phyloP scores from a whole-genome alignment of 768 basidiomycete genomes.

The Trametes meyenii region DNA sequence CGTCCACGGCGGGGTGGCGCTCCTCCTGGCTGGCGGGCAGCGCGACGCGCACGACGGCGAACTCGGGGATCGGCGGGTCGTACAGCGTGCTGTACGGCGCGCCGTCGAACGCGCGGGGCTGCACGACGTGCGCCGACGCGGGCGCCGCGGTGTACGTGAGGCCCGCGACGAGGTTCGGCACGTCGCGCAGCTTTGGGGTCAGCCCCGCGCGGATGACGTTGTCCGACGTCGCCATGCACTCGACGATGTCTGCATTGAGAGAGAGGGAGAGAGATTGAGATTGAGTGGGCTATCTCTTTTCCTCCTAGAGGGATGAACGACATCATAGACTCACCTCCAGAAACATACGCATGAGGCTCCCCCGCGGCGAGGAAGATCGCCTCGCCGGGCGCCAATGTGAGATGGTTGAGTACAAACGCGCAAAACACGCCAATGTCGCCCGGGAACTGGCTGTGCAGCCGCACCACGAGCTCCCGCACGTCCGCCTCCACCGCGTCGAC shows the following conservation, averaged over 20 bases:
- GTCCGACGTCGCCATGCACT: constrained; percentile 99
- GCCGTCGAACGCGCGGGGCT: constrained; percentile 51
- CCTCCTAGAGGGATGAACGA: not conserved
- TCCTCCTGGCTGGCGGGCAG: constrained; percentile 51
- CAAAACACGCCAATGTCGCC: constrained; percentile 95
- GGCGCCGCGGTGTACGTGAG: constrained; percentile 82
- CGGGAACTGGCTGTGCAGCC: constrained; percentile 76
- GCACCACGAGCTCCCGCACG: constrained; percentile 63
- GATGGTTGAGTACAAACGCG: constrained; percentile 85
- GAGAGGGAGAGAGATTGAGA: not conserved
- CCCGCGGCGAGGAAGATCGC: constrained; percentile 96
- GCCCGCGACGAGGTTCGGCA: constrained; percentile 84
- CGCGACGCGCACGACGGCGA: constrained; percentile 75
- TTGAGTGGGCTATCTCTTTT: not conserved
- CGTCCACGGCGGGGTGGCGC: constrained; percentile 50
- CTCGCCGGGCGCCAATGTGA: constrained; percentile 77
- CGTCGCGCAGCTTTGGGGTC: constrained; percentile 94
- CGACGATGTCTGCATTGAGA: constrained; percentile 81
- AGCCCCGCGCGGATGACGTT: constrained; percentile 98
- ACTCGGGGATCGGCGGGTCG: constrained; percentile 80
- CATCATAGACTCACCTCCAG: constrained; percentile 67
- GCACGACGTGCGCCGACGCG: constrained; percentile 69
- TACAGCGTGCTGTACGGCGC: constrained; percentile 57
- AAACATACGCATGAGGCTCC: constrained; percentile 95
- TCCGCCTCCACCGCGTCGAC: constrained; percentile 46